Evolutionary conservation across 108 stramenopile genomes (phyloP).

Genomic region (Stephanodiscus minutulus): DNA sequence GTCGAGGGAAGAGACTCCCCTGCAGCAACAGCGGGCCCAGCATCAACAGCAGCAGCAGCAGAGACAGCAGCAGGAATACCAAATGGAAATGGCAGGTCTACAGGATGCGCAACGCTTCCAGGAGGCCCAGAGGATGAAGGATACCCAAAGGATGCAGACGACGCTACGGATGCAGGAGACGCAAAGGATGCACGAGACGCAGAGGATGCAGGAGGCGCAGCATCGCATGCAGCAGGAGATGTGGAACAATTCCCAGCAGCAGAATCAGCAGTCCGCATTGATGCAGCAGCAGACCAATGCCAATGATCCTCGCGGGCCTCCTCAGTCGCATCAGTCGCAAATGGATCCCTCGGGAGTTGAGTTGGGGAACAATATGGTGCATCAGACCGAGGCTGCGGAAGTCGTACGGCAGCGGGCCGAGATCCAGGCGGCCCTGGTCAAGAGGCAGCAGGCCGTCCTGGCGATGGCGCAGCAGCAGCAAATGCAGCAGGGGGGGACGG

Average conservation of each 20-base stretch:
- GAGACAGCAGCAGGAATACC: constrained; percentile 30
- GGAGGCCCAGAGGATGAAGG: constrained; percentile 6
- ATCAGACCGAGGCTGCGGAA: constrained; percentile 30
- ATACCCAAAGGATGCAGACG: constrained; percentile 10
- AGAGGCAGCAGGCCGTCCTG: constrained; percentile 46
- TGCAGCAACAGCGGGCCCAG: neutral
- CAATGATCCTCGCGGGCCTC: constrained; percentile 11
- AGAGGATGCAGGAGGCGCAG: constrained; percentile 41
- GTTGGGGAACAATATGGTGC: too few species aligned
- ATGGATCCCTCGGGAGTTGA: constrained; percentile 23
- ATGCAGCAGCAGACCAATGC: constrained; percentile 1
- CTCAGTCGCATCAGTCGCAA: constrained; percentile 30
- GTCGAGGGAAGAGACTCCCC: constrained; percentile 5
- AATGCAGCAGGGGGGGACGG: constrained; percentile 10
- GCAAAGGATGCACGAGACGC: constrained; percentile 28
- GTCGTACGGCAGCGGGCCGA: constrained; percentile 42
- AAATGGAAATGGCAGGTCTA: constrained; percentile 9
- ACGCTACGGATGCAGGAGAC: constrained; percentile 15
- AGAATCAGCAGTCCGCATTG: constrained; percentile 25
- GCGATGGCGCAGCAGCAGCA: constrained; percentile 13
- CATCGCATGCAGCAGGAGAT: constrained; percentile 27
- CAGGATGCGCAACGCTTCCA: neutral
- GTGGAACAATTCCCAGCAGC: constrained; percentile 32
- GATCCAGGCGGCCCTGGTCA: constrained; percentile 42
- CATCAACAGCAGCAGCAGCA: constrained; percentile 42